A percentile compares a stretch with the other conserved stretches of the same genome.
Conservation (phyloP, 768 basidiomycete genomes). For the Tricholoma furcatifolium region DNA sequence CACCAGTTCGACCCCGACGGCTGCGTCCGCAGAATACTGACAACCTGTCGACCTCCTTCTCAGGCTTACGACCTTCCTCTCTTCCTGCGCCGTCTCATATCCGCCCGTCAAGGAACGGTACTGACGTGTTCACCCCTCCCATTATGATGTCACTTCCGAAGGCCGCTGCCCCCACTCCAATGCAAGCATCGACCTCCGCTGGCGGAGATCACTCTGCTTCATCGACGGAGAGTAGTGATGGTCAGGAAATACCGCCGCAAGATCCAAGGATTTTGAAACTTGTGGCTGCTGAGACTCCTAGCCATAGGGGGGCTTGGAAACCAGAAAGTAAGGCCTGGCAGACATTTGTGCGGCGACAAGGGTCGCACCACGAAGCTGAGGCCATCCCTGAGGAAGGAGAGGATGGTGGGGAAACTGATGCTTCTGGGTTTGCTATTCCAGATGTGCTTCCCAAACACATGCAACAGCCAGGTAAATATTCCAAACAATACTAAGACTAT, state of each 20-base stretch:
- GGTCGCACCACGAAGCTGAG: constrained; percentile 17
- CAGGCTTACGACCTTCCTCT: constrained; percentile 62
- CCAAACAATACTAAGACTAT: background rate
- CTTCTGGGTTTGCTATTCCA: constrained; percentile 14
- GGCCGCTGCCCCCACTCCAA: constrained; percentile 11
- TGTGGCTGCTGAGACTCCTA: constrained; percentile 68
- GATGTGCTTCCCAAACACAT: constrained; percentile 9
- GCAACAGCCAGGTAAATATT: constrained; percentile 2
- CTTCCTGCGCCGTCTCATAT: constrained; percentile 66
- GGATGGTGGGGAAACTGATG: constrained; percentile 11
- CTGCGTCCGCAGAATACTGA: constrained; percentile 31
- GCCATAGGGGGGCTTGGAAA: constrained; percentile 71
- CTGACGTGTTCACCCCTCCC: constrained; percentile 35
- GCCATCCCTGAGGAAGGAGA: constrained; percentile 32
- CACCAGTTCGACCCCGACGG: constrained; percentile 30
- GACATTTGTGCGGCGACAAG: constrained; percentile 46
- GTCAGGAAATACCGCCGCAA: constrained; percentile 15
- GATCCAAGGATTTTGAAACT: constrained; percentile 58
- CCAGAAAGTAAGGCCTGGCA: constrained; percentile 65
- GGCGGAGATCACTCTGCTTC: constrained; percentile 9
- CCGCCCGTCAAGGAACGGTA: constrained; percentile 41
- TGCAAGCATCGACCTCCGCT: background rate
- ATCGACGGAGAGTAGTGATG: constrained; percentile 4
- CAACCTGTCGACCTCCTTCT: constrained; percentile 55
- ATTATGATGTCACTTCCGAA: constrained; percentile 32